Percentiles rank a stretch among this genome's conserved stretches.
phyloP scores from a whole-genome alignment of 2,329 filamentous ascomycete species.

The Phaeophleospora eucalypticola region DNA sequence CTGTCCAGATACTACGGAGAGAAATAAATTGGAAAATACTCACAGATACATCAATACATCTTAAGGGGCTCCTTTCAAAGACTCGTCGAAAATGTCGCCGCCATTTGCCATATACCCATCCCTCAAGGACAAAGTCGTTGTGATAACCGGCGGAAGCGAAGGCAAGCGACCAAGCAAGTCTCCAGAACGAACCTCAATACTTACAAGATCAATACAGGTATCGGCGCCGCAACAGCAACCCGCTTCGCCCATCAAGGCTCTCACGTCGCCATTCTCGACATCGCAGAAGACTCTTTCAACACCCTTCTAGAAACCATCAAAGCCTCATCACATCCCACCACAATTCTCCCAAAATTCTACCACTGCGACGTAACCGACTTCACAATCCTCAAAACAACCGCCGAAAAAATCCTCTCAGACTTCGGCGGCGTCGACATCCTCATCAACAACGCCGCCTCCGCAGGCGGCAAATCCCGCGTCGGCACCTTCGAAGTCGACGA shows the following conservation, averaged over 20 bases:
- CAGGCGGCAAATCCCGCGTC: conserved; percentile 56
- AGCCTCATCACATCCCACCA: conserved; percentile 2
- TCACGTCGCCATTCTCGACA: conserved; percentile 58
- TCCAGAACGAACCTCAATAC: too few relatives aligned
- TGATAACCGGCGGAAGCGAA: conserved; percentile 62
- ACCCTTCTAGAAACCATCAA: conserved; percentile 42
- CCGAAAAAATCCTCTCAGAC: conserved; percentile 38
- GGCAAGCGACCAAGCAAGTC: too few relatives aligned
- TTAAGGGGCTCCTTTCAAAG: too few relatives aligned
- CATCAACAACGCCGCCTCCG: conserved; percentile 58
- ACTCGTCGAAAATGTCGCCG: too few relatives aligned
- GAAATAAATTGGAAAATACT: too few relatives aligned
- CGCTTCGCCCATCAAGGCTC: conserved; percentile 57
- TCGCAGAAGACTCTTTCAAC: conserved; percentile 50
- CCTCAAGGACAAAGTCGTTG: conserved; percentile 53
- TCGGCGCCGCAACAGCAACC: conserved; percentile 56
- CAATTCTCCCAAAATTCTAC: conserved; percentile 25
- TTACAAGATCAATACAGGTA: conserved; percentile 44
- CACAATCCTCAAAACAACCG: conserved; percentile 47
- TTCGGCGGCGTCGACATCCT: conserved; percentile 55
- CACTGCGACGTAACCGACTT: conserved; percentile 51
- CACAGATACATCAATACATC: too few relatives aligned
- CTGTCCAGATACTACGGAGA: too few relatives aligned
- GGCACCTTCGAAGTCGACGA: conserved; percentile 58
- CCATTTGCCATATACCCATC: conserved; percentile 30